Conservation (phyloP, 192 early-diverging fungal genomes). For the Gaertneriomyces sp. region DNA sequence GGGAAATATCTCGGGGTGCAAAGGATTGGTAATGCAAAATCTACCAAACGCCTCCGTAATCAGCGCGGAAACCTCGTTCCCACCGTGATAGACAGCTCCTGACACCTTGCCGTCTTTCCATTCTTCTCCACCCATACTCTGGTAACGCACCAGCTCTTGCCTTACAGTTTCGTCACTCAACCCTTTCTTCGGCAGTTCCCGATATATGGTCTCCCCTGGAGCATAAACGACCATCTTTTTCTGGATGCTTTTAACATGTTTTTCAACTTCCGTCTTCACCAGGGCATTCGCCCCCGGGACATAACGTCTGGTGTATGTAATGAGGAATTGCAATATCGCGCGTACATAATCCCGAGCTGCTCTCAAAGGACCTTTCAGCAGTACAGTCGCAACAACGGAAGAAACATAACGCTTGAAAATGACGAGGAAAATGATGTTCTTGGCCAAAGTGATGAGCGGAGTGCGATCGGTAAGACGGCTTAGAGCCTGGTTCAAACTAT, state of each 20-base stretch:
- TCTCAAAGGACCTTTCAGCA: slow-evolving; percentile 53
- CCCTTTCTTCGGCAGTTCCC: slow-evolving; percentile 61
- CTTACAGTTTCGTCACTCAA: slow-evolving; percentile 60
- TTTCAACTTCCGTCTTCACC: slow-evolving; percentile 73
- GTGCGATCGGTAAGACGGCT: too few species aligned
- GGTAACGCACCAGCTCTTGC: slow-evolving; percentile 41
- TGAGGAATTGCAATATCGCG: slow-evolving; percentile 38
- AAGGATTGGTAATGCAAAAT: slow-evolving; percentile 81
- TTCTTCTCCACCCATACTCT: slow-evolving; percentile 59
- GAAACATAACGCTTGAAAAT: slow-evolving; percentile 51
- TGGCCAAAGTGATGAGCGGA: slow-evolving; percentile 35
- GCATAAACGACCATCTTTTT: slow-evolving; percentile 65
- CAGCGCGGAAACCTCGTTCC: slow-evolving; percentile 71
- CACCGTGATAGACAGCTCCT: slow-evolving; percentile 92
- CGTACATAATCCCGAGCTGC: slow-evolving; percentile 45
- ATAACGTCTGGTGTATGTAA: slow-evolving; percentile 23
- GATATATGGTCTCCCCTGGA: slow-evolving; percentile 60
- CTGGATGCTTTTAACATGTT: slow-evolving; percentile 76
- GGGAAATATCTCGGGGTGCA: slow-evolving; percentile 95
- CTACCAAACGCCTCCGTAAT: slow-evolving; percentile 75
- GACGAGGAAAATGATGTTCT: slow-evolving; percentile 61
- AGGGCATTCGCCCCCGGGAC: slow-evolving; percentile 55
- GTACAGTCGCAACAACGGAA: slow-evolving; percentile 38
- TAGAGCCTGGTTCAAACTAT: too few species aligned
- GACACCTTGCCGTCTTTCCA: slow-evolving; percentile 85